These are phyloP conservation scores for Murraya koenigii DNA, from an alignment of 345 rosid genomes.

Conservation along the genomic window DNA sequence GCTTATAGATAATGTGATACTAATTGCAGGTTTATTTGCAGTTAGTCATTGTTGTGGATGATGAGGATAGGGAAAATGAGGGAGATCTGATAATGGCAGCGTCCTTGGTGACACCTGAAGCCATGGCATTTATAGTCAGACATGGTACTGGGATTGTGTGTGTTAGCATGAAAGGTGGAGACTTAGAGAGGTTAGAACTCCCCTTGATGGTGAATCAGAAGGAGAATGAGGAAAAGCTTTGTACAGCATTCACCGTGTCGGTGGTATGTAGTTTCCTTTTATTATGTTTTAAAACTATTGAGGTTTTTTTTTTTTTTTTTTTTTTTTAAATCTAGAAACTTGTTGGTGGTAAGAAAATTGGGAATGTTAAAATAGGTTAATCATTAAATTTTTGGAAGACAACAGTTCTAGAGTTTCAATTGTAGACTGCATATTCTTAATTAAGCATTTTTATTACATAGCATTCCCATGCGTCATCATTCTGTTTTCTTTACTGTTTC, in stretches of 20 bases:
- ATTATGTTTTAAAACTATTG: neutral
- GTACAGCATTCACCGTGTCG: conserved; percentile 83
- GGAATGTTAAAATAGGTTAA: no score
- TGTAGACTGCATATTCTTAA: neutral
- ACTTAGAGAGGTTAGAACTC: conserved; percentile 79
- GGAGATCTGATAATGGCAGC: conserved; percentile 96
- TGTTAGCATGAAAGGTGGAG: conserved; percentile 80
- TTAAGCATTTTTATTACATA: neutral
- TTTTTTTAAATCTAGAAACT: neutral
- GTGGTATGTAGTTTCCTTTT: conserved; percentile 48
- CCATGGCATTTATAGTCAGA: conserved; percentile 90
- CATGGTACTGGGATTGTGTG: conserved; percentile 95
- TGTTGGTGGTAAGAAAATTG: neutral
- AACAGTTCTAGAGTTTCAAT: neutral
- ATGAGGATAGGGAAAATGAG: conserved; percentile 93
- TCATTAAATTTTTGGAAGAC: neutral
- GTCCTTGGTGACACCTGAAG: conserved; percentile 67
- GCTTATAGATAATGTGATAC: no score
- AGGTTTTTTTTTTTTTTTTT: neutral
- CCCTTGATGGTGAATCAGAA: conserved; percentile 80
- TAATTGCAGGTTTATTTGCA: conserved; percentile 17
- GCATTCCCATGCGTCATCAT: no score
- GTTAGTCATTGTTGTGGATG: conserved; percentile 92
- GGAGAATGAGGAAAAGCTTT: conserved; percentile 81
- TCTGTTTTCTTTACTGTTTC: neutral